These are phyloP conservation scores for Colletotrichum truncatum DNA, from an alignment of 2,329 filamentous ascomycete genomes.

Conservation along the genomic window DNA sequence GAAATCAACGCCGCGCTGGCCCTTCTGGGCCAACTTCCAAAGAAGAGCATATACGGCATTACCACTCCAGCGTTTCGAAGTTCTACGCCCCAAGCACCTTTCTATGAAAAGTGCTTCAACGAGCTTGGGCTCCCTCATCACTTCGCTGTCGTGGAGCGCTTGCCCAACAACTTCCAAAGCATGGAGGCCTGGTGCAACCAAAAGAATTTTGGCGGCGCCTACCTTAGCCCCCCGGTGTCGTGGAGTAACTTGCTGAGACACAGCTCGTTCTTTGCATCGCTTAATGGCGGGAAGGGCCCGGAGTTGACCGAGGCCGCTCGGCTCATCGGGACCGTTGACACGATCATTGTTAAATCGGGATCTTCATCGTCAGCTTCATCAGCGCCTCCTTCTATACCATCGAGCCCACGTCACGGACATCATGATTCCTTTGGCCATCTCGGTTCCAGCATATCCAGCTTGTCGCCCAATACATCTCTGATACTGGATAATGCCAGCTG, in stretches of 20 bases:
- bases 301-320: constrained; percentile 78
- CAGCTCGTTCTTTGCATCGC: constrained; percentile 58
- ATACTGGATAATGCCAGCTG: constrained; percentile 85
- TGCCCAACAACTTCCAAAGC: constrained; percentile 69
- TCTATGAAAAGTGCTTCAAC: constrained; percentile 87
- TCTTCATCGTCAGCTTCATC: constrained; percentile 53
- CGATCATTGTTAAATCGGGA: constrained; percentile 72
- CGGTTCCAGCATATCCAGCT: constrained; percentile 31
- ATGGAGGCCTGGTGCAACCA: constrained; percentile 79
- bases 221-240: constrained; percentile 77
- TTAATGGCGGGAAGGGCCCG: constrained; percentile 62
- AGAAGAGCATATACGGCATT: constrained; percentile 83
- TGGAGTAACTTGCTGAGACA: constrained; percentile 67
- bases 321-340: constrained; percentile 84
- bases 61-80: constrained; percentile 72
- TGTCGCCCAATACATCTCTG: constrained; percentile 63
- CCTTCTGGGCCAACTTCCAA: constrained; percentile 82
- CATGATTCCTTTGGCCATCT: constrained; percentile 32
- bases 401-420: constrained; percentile 53
- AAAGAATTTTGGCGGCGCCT: constrained; percentile 82
- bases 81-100: constrained; percentile 78
- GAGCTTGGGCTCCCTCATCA: constrained; percentile 87
- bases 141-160: constrained; percentile 78
- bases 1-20: constrained; percentile 85
- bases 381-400: constrained; percentile 55